phyloP scores from a whole-genome alignment of 805 yeast genomes.

The Ogataea nonfermentans region DNA sequence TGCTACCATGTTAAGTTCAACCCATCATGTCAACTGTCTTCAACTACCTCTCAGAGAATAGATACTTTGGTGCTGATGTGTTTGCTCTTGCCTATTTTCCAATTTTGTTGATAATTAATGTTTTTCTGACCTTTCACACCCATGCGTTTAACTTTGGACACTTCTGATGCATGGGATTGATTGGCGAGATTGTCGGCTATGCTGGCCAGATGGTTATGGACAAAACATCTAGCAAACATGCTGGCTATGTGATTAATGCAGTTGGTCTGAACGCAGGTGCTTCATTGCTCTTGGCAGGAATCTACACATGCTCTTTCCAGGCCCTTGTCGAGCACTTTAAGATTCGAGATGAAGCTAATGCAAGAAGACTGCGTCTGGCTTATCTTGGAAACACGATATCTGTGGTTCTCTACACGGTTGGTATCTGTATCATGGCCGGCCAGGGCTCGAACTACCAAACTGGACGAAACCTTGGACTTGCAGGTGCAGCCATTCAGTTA shows the following conservation, averaged over 20 bases:
- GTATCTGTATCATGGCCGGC: too few relatives aligned
- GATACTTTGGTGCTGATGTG: background rate
- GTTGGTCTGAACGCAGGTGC: conserved; percentile 74
- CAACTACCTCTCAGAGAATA: background rate
- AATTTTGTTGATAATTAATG: conserved; percentile 38
- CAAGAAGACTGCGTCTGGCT: background rate
- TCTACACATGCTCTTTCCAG: conserved; percentile 67
- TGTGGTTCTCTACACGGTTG: too few relatives aligned
- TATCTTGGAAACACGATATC: too few relatives aligned
- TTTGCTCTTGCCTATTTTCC: conserved; percentile 1
- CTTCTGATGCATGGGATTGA: conserved; percentile 52
- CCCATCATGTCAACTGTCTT: too few relatives aligned
- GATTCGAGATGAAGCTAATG: background rate
- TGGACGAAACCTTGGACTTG: too few relatives aligned
- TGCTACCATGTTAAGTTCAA: background rate
- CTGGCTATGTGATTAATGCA: conserved; percentile 59
- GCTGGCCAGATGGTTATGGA: conserved; percentile 54
- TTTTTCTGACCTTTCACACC: conserved; percentile 40
- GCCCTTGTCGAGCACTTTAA: conserved; percentile 39
- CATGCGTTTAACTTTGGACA: conserved; percentile 64
- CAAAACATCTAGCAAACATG: conserved; percentile 29
- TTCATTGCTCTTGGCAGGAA: conserved; percentile 76
- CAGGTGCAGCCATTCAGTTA: too few relatives aligned
- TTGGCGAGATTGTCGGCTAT: conserved; percentile 67
- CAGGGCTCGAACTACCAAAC: too few relatives aligned